phyloP scores from a whole-genome alignment of 345 rosid genomes.

The Camelina neglecta region DNA sequence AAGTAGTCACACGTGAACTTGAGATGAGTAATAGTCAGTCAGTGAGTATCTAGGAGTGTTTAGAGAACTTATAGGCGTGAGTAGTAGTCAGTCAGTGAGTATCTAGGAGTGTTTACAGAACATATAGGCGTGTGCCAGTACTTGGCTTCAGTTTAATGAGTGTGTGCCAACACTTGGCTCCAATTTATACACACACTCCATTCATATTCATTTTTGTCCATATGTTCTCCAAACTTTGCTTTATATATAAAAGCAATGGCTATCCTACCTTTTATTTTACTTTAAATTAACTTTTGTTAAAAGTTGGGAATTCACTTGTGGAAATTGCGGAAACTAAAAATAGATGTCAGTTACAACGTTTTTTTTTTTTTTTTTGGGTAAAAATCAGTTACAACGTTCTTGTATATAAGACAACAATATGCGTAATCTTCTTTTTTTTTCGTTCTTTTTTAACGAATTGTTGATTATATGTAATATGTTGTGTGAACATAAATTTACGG shows the following conservation, averaged over 20 bases:
- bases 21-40: not conserved
- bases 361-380: no score
- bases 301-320: not conserved
- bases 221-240: constrained; percentile 22
- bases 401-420: not conserved
- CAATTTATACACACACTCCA: constrained; percentile 38
- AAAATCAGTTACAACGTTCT: not conserved
- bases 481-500: not conserved
- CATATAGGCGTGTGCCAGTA: constrained; percentile 41
- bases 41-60: constrained; percentile 17
- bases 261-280: constrained; percentile 35
- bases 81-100: constrained; percentile 17
- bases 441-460: not conserved
- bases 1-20: constrained; percentile 42
- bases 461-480: not conserved
- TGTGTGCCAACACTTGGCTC: constrained; percentile 42
- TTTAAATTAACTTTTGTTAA: constrained; percentile 9
- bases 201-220: constrained; percentile 36
- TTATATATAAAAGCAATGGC: constrained; percentile 31
- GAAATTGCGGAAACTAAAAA: not conserved
- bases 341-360: not conserved
- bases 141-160: constrained; percentile 34
- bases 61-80: constrained; percentile 36
- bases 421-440: not conserved
- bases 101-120: constrained; percentile 9